Base-by-base conservation (phyloP, 2,329 filamentous ascomycete species). In the Mycosphaerella arachidis region DNA sequence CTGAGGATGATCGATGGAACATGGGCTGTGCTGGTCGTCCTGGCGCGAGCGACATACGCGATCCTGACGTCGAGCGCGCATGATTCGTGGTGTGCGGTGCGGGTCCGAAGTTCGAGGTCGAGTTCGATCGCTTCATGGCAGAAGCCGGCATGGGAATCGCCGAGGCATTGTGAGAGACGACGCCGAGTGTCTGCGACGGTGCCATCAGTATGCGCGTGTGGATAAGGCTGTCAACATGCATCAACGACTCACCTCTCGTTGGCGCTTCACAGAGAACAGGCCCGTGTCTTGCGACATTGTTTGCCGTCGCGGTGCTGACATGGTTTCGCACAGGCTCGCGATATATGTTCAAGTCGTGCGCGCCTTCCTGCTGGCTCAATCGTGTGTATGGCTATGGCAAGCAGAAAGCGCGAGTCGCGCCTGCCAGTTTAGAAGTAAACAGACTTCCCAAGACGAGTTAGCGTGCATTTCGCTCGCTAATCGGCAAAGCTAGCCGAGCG, bases 71-170 rank as follows among this genome's bases (percentile, higher is more conserved):
- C 30, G 91, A 91, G 68, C 93, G 91, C 67, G 81, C 86, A 80
- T 96, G 90, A 72, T 88, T 86, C 57, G 83, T 82, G 57, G 86
- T 86, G 70, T 84, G 88, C 50, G 84, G 85, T 59, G 81, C 80
- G 70, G 83, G 82, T 61, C 84, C 82, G 69, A 86, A 81, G 71
- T 86, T 85, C 64, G 86, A 86, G 68, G 86, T 86, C 12, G 91
- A 92, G 71, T 87, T 94, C 31, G 90, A 89, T 74, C 94, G 90
- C 80, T 99, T 99, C 83, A 99, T 88, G 45, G 92, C 91, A 45
- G 93, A 97, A 30, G 90, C 84, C 8, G 94, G 93, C 77, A 96
- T 91, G 20, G 94, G 94, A 64, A 99, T 90, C 24, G 86, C 85
- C 20, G 90, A 89, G 75, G 70, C 70, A 65, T 92, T 93, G 74